Base-by-base conservation (phyloP, 1,284 basidiomycete species). In the Veloporphyrellus conicus region DNA sequence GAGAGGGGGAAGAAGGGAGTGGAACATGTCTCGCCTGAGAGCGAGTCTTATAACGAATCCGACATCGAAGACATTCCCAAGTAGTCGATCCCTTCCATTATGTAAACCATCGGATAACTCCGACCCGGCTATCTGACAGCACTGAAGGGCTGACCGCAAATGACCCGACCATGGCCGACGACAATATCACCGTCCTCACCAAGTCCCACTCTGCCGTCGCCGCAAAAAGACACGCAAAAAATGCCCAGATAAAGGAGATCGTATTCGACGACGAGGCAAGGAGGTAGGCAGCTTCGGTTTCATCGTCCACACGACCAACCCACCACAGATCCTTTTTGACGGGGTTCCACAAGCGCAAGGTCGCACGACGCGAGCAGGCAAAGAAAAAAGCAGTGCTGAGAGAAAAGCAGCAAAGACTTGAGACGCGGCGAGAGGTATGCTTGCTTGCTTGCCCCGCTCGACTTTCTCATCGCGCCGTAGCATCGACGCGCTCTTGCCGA, bases 331-430 rank as follows among this genome's bases (percentile, higher is more conserved):
- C 90, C 43, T 93, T 84, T 67, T 66, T 93, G 62, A 92, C 89
- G 10, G 90, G 90, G 15, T 93, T 93, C 66, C 85, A 85, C 64
- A 92, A 91, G 67, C 82, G 90, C 54, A 93, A 93, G 63, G 62
- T 89, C 42, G 78, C 78, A 55, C 87, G 85, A 64, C 77, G 82
- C 58, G 83, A 90, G 57, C 79, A 75, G 28, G 81, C 83, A 27
- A 81, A 78, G 58, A 76, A 79, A 58, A 85, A 77, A 63, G 84
- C 84, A 25, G 63, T 73, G 47, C 78, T 86, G 54, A 71, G 79
- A 53, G 82, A 87, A 59, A 87, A 86, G 61, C 74, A 78, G 59
- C 78, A 83, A 50, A 74, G 79, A 51, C 68, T 80, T n/a, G 80
- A 88, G 60, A 61, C 75, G 11, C 72, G 87, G 51, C 75, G 81